Evolutionary conservation across 768 basidiomycete genomes (phyloP), one percentile per base, ranked within the genome.

Genomic region (Serpula lacrymans): DNA sequence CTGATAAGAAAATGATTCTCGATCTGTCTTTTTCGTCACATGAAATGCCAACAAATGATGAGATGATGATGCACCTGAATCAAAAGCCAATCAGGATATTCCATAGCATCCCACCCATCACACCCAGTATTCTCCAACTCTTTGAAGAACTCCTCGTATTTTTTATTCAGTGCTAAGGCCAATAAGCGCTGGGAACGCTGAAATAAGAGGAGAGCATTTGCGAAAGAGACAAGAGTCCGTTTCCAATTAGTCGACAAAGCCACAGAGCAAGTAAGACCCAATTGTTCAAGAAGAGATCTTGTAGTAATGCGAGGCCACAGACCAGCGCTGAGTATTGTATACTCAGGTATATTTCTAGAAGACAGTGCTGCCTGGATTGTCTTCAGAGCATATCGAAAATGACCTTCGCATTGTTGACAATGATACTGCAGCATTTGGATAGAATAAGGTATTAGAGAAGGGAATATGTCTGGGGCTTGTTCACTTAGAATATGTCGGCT

Each of bases 151-250:
- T 54, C 51, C 4, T 39, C 32, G 12, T 14, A 24, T 13, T 34
- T 32, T 32, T 11, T 32, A 32, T 32, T 32, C 1, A 45, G 35
- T 9, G 43, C 46, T 17, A 65, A 40, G 9, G 42, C 44, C 38
- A 68, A 38, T n/a, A 71, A 35, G 25, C 70, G 59, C 18, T 61
- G 57, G n/a, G 68, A 51, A 34, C 63, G 65, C 24, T 74, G 72
- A 20, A 63, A 55, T n/a, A 54, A 47, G 1, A 72, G 45, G 6
- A 58, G 42, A 2, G 52, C 46, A 30, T 58, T 45, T 5, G 61
- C 57, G 14, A 71, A 41, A 12, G 9, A 17, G 11, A 56, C 43
- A 13, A 74, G 46, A 45, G 43, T 53, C 12, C 41, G 22, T 36
- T 45, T 40, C 71, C 72, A 74, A 9, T 46, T 16, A 1, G 38